Evolutionary conservation across 345 rosid genomes (phyloP).

Genomic region (Syzygium jambos): DNA sequence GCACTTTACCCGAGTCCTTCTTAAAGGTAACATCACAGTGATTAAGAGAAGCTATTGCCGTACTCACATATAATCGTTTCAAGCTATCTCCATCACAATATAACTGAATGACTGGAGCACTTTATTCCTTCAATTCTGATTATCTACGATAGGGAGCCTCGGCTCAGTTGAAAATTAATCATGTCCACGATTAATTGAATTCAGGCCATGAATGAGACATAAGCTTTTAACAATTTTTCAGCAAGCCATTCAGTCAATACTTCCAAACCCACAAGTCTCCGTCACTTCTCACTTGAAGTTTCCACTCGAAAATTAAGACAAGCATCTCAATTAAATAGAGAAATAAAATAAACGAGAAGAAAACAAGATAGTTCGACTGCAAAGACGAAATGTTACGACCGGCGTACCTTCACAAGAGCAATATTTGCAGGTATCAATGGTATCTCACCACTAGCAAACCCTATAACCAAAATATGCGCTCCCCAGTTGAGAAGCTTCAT

Average conservation of each 20-base stretch:
- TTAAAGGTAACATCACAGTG: not conserved
- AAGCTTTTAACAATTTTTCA: not conserved
- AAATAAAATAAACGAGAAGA: not conserved
- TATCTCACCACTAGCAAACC: slow-evolving; percentile 88
- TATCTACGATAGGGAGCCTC: not conserved
- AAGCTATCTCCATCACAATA: not conserved
- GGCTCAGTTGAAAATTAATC: not conserved
- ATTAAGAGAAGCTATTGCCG: not conserved
- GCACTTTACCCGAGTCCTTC: not conserved
- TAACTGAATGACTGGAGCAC: not conserved
- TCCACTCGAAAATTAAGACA: not conserved
- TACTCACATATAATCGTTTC: not conserved
- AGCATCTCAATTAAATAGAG: not conserved
- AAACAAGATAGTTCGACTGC: not conserved
- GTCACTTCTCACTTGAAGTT: not conserved
- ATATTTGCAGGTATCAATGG: slow-evolving; percentile 81
- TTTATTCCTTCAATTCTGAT: not conserved
- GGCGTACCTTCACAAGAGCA: slow-evolving; percentile 79
- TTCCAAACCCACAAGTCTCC: not conserved
- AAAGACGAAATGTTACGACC: not conserved
- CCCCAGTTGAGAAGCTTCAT: slow-evolving; percentile 91
- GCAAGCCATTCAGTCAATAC: not conserved
- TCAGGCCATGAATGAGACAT: not conserved
- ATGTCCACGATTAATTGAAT: not conserved
- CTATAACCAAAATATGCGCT: slow-evolving; percentile 83